Conservation (phyloP, 2,329 filamentous ascomycete genomes). For the Phaeoacremonium minimum region DNA sequence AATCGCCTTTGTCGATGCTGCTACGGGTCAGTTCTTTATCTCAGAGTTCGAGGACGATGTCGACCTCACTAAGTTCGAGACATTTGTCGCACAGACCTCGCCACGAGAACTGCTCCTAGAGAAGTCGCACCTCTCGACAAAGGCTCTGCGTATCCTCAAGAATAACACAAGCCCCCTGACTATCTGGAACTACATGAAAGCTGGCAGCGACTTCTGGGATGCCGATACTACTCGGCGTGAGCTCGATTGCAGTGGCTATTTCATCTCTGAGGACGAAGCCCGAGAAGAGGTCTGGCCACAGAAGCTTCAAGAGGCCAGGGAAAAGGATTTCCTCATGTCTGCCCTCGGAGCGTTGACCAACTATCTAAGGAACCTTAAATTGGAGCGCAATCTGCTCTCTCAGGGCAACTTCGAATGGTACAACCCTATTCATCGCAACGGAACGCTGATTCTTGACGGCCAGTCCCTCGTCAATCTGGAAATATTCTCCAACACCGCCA, state of each 20-base stretch:
- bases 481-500: constrained; percentile 88
- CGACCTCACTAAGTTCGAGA: constrained; percentile 95
- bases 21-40: constrained; percentile 92
- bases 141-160: constrained; percentile 87
- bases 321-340: constrained; percentile 83
- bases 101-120: constrained; percentile 88
- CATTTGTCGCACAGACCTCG: constrained; percentile 85
- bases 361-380: constrained; percentile 81
- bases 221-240: constrained; percentile 79
- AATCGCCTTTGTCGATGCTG: constrained; percentile 89
- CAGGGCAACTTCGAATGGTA: constrained; percentile 91
- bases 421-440: constrained; percentile 84
- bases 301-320: constrained; percentile 64
- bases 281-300: constrained; percentile 65
- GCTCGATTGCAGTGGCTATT: constrained; percentile 76
- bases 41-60: constrained; percentile 88
- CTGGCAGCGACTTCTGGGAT: constrained; percentile 85
- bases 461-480: constrained; percentile 98
- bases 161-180: constrained; percentile 92
- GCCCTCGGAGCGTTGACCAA: constrained; percentile 84
- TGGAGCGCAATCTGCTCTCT: constrained; percentile 81
- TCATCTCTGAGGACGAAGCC: constrained; percentile 52
- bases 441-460: constrained; percentile 87
- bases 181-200: constrained; percentile 91
- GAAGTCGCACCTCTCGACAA: constrained; percentile 81